phyloP scores from a whole-genome alignment of 2,329 filamentous ascomycete genomes.

The Colletotrichum tropicale region DNA sequence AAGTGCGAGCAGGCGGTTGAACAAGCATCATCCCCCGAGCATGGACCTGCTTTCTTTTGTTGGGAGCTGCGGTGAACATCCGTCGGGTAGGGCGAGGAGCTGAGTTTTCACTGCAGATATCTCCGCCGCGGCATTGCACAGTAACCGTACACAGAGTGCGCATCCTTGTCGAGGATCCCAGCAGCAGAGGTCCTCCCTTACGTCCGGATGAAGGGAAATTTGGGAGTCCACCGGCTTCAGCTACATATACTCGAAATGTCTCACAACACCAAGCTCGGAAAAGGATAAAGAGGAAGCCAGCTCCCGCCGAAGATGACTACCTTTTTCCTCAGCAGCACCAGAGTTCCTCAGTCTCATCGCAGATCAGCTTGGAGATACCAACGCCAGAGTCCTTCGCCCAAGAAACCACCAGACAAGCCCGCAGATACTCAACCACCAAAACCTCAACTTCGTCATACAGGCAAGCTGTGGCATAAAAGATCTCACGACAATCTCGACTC shows the following conservation, averaged over 20 bases:
- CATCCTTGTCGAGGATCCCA: background rate
- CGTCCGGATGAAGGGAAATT: background rate
- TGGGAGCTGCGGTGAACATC: background rate
- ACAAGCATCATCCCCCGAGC: background rate
- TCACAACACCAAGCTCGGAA: background rate
- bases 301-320: background rate
- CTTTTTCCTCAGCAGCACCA: background rate
- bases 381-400: background rate
- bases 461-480: background rate
- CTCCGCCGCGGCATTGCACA: background rate
- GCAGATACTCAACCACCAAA: conserved; percentile 7
- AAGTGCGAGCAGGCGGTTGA: background rate
- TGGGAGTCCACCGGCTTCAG: background rate
- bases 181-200: background rate
- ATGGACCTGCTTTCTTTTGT: background rate
- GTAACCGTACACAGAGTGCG: background rate
- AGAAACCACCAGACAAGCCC: background rate
- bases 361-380: background rate
- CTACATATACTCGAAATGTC: background rate
- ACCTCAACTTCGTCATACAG: conserved; percentile 31
- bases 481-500: background rate
- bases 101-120: conserved; percentile 1
- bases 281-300: background rate
- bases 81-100: background rate
- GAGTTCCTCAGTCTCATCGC: background rate